Conservation (phyloP, 768 basidiomycete genomes). For the Suillus luteus region DNA sequence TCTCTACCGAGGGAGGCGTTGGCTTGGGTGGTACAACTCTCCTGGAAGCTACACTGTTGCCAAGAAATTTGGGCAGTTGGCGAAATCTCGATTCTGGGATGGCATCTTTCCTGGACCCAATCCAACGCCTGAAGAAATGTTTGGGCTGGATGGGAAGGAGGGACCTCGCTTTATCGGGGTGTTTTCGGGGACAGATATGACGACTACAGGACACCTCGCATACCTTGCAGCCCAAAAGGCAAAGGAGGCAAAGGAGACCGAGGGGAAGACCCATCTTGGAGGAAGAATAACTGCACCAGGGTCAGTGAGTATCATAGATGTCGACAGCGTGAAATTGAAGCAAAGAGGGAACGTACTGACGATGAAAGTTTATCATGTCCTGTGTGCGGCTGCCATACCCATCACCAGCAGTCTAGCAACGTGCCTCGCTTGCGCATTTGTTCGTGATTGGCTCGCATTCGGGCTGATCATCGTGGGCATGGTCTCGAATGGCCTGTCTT, state of each 20-base stretch:
- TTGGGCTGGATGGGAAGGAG: conserved; percentile 30
- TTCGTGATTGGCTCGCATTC: conserved; percentile 33
- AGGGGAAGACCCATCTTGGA: background rate
- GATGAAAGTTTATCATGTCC: conserved; percentile 7
- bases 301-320: conserved; percentile 24
- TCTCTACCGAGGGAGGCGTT: conserved; percentile 32
- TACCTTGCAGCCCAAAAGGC: conserved; percentile 26
- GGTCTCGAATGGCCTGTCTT: conserved; percentile 34
- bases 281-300: conserved; percentile 24
- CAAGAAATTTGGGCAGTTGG: conserved; percentile 34
- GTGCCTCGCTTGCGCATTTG: conserved; percentile 28
- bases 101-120: conserved; percentile 35
- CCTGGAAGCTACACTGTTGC: conserved; percentile 40
- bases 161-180: conserved; percentile 30
- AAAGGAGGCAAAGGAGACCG: conserved; percentile 13
- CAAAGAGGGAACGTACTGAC: conserved; percentile 16
- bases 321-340: conserved; percentile 26
- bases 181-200: conserved; percentile 34
- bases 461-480: conserved; percentile 36
- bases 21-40: conserved; percentile 41
- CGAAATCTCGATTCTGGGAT: conserved; percentile 32
- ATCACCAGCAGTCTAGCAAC: conserved; percentile 26
- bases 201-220: conserved; percentile 33
- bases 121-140: conserved; percentile 29
- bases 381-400: conserved; percentile 25